Conservation (phyloP, 805 yeast genomes). For the Ascoidea rubescens region DNA sequence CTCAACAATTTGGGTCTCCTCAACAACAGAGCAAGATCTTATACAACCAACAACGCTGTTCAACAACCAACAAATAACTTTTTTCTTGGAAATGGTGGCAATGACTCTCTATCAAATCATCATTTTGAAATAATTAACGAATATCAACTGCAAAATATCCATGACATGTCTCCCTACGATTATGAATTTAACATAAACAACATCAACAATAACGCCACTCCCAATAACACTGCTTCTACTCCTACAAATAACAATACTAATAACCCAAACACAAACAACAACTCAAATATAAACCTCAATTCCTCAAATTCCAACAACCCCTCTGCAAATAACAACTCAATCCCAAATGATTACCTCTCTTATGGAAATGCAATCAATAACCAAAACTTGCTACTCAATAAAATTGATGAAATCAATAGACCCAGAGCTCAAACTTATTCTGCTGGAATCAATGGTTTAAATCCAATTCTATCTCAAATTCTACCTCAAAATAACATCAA, state of each 20-base stretch:
- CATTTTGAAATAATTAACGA: too few relatives aligned
- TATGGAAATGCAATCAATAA: too few relatives aligned
- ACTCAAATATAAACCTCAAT: constrained; percentile 6
- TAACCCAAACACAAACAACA: constrained; percentile 10
- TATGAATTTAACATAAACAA: neutral
- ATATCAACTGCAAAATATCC: neutral
- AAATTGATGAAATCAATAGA: constrained; percentile 10
- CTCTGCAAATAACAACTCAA: neutral
- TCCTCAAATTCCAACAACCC: constrained; percentile 5
- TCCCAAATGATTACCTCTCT: neutral
- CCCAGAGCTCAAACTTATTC: constrained; percentile 30
- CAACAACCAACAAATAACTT: constrained; percentile 21
- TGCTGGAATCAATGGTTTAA: constrained; percentile 11
- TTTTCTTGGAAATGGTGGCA: constrained; percentile 21
- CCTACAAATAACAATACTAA: neutral
- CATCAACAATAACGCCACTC: neutral
- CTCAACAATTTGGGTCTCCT: constrained; percentile 2
- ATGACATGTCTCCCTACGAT: neutral
- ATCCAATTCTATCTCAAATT: constrained; percentile 1
- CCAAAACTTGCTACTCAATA: neutral
- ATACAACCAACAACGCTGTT: constrained; percentile 27
- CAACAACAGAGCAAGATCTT: constrained; percentile 30
- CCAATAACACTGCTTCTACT: neutral
- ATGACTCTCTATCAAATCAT: constrained; percentile 12
- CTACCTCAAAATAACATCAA: constrained; percentile 13